Conservation (phyloP, 2,329 filamentous ascomycete species). For the Scedosporium aurantiacum region DNA sequence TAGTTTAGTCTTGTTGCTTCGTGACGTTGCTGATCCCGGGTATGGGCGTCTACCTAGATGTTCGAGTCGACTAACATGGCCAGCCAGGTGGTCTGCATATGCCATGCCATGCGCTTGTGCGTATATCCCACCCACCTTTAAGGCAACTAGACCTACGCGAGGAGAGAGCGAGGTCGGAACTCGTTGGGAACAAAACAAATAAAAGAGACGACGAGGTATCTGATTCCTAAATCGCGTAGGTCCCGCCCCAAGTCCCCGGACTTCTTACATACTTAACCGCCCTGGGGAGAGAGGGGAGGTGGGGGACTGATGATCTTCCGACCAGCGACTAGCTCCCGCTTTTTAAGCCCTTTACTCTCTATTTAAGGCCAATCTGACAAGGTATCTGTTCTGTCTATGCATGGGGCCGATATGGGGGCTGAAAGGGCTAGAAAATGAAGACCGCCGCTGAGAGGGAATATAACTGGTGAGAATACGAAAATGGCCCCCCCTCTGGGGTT, state of each 20-base stretch:
- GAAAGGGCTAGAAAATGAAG: not conserved
- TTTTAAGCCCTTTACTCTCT: not conserved
- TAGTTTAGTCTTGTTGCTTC: not conserved
- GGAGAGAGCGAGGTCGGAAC: not conserved
- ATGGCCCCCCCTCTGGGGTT: not conserved
- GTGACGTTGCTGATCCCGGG: not conserved
- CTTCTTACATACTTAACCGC: not conserved
- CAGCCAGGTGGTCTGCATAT: not conserved
- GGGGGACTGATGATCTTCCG: not conserved
- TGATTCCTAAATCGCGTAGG: not conserved
- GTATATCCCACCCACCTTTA: not conserved
- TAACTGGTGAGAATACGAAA: constrained; percentile 1
- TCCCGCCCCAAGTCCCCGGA: no score
- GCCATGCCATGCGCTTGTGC: not conserved
- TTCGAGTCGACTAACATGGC: not conserved
- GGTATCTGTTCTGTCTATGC: not conserved
- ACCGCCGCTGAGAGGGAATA: not conserved
- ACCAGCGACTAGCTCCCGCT: not conserved
- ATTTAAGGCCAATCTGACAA: not conserved
- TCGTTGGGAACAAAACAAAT: not conserved
- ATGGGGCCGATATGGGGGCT: not conserved
- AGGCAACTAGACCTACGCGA: not conserved
- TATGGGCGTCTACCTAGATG: not conserved
- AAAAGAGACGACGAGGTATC: not conserved
- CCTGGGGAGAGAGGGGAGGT: not conserved